Evolutionary conservation across 495 filamentous ascomycete species (phyloP).

Genomic region (Aspergillus heteromorphus): DNA sequence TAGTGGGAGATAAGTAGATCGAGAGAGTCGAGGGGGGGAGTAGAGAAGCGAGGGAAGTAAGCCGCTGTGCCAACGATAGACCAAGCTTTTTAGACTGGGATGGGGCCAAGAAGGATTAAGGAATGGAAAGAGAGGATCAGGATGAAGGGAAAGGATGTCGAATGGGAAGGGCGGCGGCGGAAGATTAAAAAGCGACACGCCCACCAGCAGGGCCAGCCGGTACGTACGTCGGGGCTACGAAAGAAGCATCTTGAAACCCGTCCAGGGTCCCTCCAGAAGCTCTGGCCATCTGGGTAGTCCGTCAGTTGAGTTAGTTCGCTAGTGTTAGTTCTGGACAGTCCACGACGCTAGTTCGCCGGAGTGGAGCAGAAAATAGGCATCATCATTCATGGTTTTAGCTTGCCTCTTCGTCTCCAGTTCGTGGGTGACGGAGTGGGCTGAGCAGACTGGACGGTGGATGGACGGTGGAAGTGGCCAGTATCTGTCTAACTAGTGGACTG

Average conservation of each 20-base stretch:
- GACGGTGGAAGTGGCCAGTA: too few species aligned
- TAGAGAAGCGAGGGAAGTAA: not conserved
- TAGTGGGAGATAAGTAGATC: not conserved
- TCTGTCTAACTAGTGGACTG: too few species aligned
- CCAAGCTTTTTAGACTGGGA: not conserved
- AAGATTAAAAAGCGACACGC: slow-evolving; percentile 3
- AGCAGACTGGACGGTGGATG: not conserved
- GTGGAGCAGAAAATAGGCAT: slow-evolving; percentile 19
- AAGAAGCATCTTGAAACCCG: slow-evolving; percentile 24
- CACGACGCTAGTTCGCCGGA: slow-evolving; percentile 9
- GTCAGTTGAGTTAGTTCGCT: slow-evolving; percentile 4
- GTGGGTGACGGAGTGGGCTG: not conserved
- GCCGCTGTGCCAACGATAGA: not conserved
- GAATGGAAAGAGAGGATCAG: not conserved
- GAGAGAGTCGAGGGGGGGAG: not conserved
- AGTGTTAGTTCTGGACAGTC: slow-evolving; percentile 11
- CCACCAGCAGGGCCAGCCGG: not conserved
- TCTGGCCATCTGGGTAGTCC: slow-evolving; percentile 19
- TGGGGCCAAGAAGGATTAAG: not conserved
- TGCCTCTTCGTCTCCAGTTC: not conserved
- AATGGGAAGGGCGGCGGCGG: not conserved
- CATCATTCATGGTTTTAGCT: slow-evolving; percentile 14
- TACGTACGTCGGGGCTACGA: not conserved
- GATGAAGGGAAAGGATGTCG: slow-evolving; percentile 4
- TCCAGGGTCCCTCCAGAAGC: slow-evolving; percentile 26